Percentiles rank a stretch among this genome's conserved stretches.
These are phyloP conservation scores for Nitzschia sp. DNA, from an alignment of 108 stramenopile species.

Conservation along the genomic window DNA sequence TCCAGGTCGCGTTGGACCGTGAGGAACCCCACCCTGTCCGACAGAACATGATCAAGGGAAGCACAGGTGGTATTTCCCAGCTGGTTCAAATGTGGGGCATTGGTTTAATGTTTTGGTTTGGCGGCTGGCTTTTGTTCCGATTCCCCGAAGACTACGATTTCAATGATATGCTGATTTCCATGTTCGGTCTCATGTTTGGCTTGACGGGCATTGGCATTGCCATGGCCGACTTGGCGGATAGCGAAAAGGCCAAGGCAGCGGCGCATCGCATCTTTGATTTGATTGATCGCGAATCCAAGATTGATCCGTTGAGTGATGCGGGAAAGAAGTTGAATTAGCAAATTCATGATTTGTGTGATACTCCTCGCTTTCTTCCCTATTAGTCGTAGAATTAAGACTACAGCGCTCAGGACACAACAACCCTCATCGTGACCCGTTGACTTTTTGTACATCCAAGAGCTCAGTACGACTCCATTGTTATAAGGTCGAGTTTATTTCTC, in stretches of 20 bases:
- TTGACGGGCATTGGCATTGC: conserved; percentile 63
- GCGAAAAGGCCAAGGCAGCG: conserved; percentile 51
- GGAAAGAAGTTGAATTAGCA: conserved; percentile 46
- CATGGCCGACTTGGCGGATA: conserved; percentile 47
- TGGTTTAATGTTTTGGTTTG: conserved; percentile 71
- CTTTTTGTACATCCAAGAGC: no score
- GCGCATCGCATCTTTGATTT: conserved; percentile 58
- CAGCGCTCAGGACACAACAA: no score
- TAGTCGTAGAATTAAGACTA: no score
- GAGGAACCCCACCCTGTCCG: conserved; percentile 34
- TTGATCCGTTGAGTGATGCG: conserved; percentile 53
- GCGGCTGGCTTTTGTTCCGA: conserved; percentile 52
- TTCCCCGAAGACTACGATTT: conserved; percentile 41
- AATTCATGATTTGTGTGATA: no score
- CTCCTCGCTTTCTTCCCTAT: no score
- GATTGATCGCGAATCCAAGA: conserved; percentile 49
- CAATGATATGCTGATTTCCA: conserved; percentile 60
- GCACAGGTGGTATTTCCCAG: conserved; percentile 35
- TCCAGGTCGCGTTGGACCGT: conserved; percentile 27
- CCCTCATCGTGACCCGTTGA: no score
- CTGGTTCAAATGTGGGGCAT: conserved; percentile 60
- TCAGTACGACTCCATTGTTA: no score
- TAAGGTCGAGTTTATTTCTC: no score
- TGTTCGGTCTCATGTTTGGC: conserved; percentile 64
- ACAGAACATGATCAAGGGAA: conserved; percentile 38